Base-by-base conservation (phyloP, 108 stramenopile species). In the Nitzschia sp. region DNA sequence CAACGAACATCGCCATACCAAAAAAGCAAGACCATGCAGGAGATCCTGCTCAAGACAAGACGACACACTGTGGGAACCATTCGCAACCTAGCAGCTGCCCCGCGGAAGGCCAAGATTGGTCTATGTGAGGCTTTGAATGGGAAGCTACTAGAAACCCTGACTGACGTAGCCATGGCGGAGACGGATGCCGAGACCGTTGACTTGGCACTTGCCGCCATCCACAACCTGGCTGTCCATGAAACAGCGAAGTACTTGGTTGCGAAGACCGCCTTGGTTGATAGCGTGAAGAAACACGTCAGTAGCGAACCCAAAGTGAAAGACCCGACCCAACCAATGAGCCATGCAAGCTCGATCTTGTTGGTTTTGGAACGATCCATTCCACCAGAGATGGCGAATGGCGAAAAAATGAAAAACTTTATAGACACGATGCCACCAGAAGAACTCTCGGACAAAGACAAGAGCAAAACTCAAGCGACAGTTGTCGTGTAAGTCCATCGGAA, bases 21-120 rank as follows among this genome's bases (percentile, higher is more conserved):
- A 10, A 52, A 58, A 8, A 77, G 78, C 56, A 71, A 66, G 21
- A 82, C 81, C 3, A 71, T 83, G 64, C 59, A 53, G 50, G 73
- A 70, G 11, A 66, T 83, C 40, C n/a, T 83, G 43, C 14, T 76
- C 0, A 70, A 83, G 53, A 72, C 86, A 37, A 72, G 86, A 21
- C 66, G 74, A 17, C 68, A 82, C 42, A 63, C 83, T 10, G 73
- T 80, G 3, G 75, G 75, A 14, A 72, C 79, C 0, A 59, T 87
- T n/a, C 82, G 86, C 10, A 84, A 84, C 63, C 46, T 87, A 22
- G 80, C 82, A 14, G 80, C 80, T 5, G 80, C 83, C 12, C 83
- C 86, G 20, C 55, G 78, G 42, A 71, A 70, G 8, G 52, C 67
- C 57, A 87, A 87, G 63, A 65, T 77, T 24, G 51, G 26, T 22